These are phyloP conservation scores for Draba incana DNA, from an alignment of 345 rosid genomes.

Conservation along the genomic window DNA sequence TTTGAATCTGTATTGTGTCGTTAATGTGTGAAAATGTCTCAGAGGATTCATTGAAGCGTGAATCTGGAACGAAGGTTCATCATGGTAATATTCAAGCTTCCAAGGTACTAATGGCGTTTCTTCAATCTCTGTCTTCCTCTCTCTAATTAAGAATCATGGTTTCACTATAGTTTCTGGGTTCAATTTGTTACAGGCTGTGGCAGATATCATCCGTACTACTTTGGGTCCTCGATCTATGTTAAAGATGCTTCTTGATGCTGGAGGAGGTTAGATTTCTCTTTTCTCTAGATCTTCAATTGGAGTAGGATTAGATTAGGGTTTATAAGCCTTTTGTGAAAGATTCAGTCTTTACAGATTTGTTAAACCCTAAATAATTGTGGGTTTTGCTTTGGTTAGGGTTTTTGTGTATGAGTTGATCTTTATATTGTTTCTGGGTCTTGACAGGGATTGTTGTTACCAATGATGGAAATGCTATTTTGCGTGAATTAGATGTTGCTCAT, in stretches of 20 bases:
- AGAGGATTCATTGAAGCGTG: slow-evolving; percentile 97
- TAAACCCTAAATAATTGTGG: slow-evolving; percentile 5
- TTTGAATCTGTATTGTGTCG: background rate
- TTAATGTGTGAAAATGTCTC: slow-evolving; percentile 25
- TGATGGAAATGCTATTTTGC: slow-evolving; percentile 94
- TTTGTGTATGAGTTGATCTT: slow-evolving; percentile 11
- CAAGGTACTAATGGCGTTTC: slow-evolving; percentile 47
- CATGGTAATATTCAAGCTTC: slow-evolving; percentile 93
- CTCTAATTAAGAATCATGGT: slow-evolving; percentile 27
- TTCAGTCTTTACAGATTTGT: background rate
- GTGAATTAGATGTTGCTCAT: slow-evolving; percentile 89
- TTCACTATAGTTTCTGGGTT: slow-evolving; percentile 9
- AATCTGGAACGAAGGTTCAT: slow-evolving; percentile 89
- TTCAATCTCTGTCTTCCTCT: background rate
- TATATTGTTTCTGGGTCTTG: slow-evolving; percentile 6
- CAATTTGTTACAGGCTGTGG: slow-evolving; percentile 63
- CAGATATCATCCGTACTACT: slow-evolving; percentile 91
- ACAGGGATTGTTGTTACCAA: slow-evolving; percentile 93
- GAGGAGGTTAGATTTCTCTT: slow-evolving; percentile 63
- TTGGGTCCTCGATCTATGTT: slow-evolving; percentile 97
- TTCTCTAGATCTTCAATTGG: slow-evolving; percentile 11
- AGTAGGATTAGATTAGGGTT: slow-evolving; percentile 3
- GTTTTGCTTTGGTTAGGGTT: slow-evolving; percentile 17
- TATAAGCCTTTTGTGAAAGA: slow-evolving; percentile 5
- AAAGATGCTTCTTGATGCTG: slow-evolving; percentile 94